Base-by-base conservation (phyloP, 805 yeast species). In the Saturnispora saitoi region DNA sequence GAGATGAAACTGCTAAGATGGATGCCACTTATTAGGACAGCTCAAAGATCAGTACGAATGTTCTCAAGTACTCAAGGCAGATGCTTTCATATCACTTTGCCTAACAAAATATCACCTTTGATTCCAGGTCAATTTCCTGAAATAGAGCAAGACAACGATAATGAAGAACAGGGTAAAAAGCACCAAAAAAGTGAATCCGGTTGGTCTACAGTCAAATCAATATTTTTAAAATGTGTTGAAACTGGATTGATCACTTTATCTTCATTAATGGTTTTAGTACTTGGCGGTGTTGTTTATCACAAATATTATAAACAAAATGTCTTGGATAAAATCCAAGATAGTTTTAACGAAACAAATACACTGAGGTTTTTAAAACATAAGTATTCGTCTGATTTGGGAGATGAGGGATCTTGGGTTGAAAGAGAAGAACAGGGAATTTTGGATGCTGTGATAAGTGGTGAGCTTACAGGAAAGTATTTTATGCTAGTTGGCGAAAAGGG, bases 401-500 rank as follows among this genome's bases (percentile, higher is more conserved):
- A 68, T 15, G 51, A 48, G 11, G 67, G 65, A 29, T 75, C 72
- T 41, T 83, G 93, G 91, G 84, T 85, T 1, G 77, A 74, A 43
- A 70, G 95, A 36, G 80, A 80, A 1, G 85, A 86, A 55, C 95
- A 86, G 56, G 57, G 68, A 24, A 58, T 79, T 8, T 60, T 86
- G 30, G 86, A 86, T 63, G 78, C 76, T 32, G 78, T 86, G 28
- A 71, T 86, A 3, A 60, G 73, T 8, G 95, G 95, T 1, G 64
- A 72, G n/a, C 66, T 76, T 2, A 65, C 64, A 5, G 95, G 95
- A 0, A 63, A 91, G 15, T 86, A 86, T 64, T 82, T 78, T 58
- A 66, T 86, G 43, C 59, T 86, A 10, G 75, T 86, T 37, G 95
- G 95, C 29, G 95, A 86, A 61, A 86, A 86, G 60, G 95, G 95